Percentiles rank a stretch among this genome's conserved stretches.
These are phyloP conservation scores for Chaetomidium leptoderma DNA, from an alignment of 495 filamentous ascomycete species.

Conservation along the genomic window DNA sequence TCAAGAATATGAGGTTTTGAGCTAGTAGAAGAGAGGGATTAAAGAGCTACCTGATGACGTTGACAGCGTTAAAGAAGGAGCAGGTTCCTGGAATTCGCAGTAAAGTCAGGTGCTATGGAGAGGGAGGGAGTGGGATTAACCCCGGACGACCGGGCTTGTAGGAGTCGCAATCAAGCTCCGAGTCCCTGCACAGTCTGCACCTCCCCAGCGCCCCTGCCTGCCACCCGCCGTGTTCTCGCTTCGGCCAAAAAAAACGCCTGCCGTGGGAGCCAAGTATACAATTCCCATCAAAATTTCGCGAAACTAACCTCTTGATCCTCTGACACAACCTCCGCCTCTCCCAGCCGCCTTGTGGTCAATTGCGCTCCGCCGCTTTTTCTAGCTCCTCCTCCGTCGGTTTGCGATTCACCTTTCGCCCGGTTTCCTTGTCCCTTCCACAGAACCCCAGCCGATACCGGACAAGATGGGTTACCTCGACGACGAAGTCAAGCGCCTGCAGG, in stretches of 20 bases:
- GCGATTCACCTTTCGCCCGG: constrained; percentile 19
- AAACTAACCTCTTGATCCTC: constrained; percentile 9
- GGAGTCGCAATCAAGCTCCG: constrained; percentile 10
- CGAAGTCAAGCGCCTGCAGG: constrained; percentile 70
- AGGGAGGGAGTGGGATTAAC: no score
- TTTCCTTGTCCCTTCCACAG: constrained; percentile 18
- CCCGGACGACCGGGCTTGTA: background rate
- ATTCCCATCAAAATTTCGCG: constrained; percentile 29
- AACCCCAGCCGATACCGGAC: constrained; percentile 29
- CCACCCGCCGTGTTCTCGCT: background rate
- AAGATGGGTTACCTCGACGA: constrained; percentile 84
- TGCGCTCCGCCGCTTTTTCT: constrained; percentile 19
- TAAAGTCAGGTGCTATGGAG: no score
- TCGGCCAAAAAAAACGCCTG: constrained; percentile 19
- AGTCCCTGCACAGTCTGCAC: no score
- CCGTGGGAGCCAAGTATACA: constrained; percentile 12
- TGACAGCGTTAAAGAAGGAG: no score
- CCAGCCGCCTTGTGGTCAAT: constrained; percentile 24
- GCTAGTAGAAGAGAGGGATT: background rate
- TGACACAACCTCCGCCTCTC: constrained; percentile 10
- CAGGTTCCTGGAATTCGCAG: no score
- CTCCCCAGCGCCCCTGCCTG: constrained; percentile 1
- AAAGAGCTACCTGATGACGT: no score
- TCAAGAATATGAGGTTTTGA: background rate
- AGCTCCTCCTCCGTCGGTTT: constrained; percentile 11